Conservation (phyloP, 2,329 filamentous ascomycete genomes). For the Orbilia javanica region DNA sequence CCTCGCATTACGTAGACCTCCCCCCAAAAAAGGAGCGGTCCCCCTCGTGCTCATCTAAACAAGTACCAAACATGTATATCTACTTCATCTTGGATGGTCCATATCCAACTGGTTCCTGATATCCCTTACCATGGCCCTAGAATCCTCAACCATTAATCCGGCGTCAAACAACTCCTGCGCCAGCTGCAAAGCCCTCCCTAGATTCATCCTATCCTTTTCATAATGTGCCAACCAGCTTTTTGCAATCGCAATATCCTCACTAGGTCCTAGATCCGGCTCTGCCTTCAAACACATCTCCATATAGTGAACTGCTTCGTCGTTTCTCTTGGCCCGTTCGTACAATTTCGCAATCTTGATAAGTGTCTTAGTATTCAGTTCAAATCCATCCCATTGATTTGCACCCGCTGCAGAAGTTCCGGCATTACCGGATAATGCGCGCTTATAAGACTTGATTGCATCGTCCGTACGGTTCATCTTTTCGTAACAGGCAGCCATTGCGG, state of each 20-base stretch:
- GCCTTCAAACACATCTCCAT: constrained; percentile 97
- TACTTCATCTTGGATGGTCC: constrained; percentile 38
- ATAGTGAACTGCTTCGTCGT: constrained; percentile 85
- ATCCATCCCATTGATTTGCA: constrained; percentile 69
- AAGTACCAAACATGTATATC: not conserved
- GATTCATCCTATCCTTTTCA: constrained; percentile 81
- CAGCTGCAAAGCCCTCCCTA: constrained; percentile 80
- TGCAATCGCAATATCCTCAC: constrained; percentile 89
- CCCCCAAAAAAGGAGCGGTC: not conserved
- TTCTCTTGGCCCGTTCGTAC: constrained; percentile 83
- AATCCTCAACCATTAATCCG: constrained; percentile 95
- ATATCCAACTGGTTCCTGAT: constrained; percentile 71
- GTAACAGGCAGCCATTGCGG: constrained; percentile 91
- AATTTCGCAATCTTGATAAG: constrained; percentile 89
- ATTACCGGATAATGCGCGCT: constrained; percentile 84
- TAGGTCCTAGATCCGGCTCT: constrained; percentile 85
- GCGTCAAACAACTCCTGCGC: constrained; percentile 95
- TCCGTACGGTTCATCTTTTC: constrained; percentile 86
- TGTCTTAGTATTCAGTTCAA: constrained; percentile 86
- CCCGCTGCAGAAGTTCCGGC: constrained; percentile 67
- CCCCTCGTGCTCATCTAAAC: not conserved
- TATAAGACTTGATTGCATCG: constrained; percentile 95
- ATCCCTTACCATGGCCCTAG: constrained; percentile 90
- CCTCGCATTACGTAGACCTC: no score
- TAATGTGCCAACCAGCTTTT: constrained; percentile 91